phyloP scores from a whole-genome alignment of 2,329 filamentous ascomycete genomes.

The Colletotrichum neosansevieriae region DNA sequence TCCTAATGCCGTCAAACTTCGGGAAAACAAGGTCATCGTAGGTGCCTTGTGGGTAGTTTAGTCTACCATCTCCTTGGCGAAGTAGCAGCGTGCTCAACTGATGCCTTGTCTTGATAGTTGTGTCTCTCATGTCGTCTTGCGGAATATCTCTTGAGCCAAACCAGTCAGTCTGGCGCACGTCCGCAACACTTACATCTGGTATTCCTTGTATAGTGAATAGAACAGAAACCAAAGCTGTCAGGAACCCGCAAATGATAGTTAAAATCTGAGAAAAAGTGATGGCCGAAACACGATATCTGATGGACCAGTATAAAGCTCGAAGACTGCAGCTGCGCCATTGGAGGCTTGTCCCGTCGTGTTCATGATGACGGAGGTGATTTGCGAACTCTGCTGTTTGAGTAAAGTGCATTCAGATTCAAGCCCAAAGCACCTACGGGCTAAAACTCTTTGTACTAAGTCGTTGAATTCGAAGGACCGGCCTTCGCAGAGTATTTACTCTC shows the following conservation, averaged over 20 bases:
- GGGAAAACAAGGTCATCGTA: conserved; percentile 9
- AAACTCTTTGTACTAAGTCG: too few species aligned
- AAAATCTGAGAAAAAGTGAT: neutral
- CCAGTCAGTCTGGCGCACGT: neutral
- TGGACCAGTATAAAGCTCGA: neutral
- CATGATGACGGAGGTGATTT: too few species aligned
- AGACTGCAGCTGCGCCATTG: too few species aligned
- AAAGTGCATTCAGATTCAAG: too few species aligned
- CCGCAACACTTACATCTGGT: neutral
- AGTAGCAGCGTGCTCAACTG: neutral
- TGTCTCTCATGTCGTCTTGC: neutral
- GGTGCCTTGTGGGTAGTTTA: too few species aligned
- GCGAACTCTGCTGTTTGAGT: too few species aligned
- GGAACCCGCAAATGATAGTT: neutral
- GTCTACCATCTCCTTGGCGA: neutral
- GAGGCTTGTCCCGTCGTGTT: too few species aligned
- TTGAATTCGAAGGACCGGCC: too few species aligned
- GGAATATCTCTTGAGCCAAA: neutral
- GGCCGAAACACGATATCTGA: neutral
- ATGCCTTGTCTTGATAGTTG: neutral
- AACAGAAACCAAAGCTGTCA: neutral
- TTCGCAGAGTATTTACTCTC: too few species aligned
- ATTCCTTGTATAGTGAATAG: neutral
- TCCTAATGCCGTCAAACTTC: neutral
- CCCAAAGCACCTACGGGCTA: too few species aligned